phyloP scores from a whole-genome alignment of 139 green algal species.

The Volvox africanus region DNA sequence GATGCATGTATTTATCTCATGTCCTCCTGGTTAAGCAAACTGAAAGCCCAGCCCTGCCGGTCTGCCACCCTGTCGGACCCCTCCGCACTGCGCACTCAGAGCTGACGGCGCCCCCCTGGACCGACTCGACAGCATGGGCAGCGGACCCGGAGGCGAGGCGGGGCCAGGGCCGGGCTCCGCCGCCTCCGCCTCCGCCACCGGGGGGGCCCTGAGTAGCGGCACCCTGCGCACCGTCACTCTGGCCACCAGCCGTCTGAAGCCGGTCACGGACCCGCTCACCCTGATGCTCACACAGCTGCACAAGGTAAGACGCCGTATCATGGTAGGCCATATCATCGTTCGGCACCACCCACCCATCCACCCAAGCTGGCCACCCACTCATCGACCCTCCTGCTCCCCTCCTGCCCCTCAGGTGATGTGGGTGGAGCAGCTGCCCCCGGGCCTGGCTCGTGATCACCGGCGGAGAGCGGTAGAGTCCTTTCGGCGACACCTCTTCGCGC shows the following conservation, averaged over 20 bases:
- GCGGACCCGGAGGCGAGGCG: background rate
- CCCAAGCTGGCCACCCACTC: background rate
- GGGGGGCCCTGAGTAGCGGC: background rate
- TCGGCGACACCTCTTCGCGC: slow-evolving; percentile 55
- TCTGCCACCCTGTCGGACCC: no score
- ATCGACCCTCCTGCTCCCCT: background rate
- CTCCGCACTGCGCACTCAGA: no score
- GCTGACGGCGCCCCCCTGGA: background rate
- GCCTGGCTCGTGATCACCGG: slow-evolving; percentile 57
- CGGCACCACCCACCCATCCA: no score
- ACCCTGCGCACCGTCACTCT: slow-evolving; percentile 49
- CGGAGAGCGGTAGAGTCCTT: slow-evolving; percentile 59
- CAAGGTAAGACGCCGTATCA: slow-evolving; percentile 62
- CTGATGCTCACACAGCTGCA: slow-evolving; percentile 61
- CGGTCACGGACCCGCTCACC: slow-evolving; percentile 50
- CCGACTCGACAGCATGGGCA: background rate
- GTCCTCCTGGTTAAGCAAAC: no score
- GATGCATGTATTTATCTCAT: no score
- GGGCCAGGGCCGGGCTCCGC: background rate
- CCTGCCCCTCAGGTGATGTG: slow-evolving; percentile 58
- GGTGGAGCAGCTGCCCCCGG: slow-evolving; percentile 67
- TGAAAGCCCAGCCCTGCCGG: no score
- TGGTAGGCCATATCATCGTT: no score
- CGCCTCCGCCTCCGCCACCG: background rate
- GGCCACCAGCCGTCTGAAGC: slow-evolving; percentile 52